Base-by-base conservation (phyloP, 2,329 filamentous ascomycete species). In the Paracoccidioides brasiliensis region DNA sequence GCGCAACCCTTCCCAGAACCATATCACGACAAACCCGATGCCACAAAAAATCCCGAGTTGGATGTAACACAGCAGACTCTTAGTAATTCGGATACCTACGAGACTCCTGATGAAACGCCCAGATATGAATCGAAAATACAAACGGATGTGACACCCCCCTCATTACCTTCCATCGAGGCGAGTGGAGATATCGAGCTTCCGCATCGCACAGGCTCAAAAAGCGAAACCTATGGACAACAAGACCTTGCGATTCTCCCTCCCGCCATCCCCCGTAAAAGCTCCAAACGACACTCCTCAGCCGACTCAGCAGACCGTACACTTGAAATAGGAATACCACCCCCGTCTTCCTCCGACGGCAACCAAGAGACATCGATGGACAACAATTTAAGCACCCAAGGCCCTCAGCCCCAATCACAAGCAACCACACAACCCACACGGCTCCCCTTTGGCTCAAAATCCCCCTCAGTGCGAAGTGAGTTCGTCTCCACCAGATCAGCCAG, bases 221-320 rank as follows among this genome's bases (percentile, higher is more conserved):
- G 77, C 22, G 83, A 75, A 58, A 70, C 76, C 14, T 73, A 72
- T 52, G 69, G 67, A 14, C 68, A 59, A 58, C 71, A 60, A 54
- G 67, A 59, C 56, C 62, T 68, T 52, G 66, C 70, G 61, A 74
- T 60, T 52, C 70, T 55, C 64, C 71, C 76, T 3, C 82, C 82
- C 0, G 74, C 78, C 6, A 78, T 90, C 37, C 86, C 87, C 2
- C 78, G 86, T 35, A 88, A 85, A 70, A 89, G 84, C 66, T 90
- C 86, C 0, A 83, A 82, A 65, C 78, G 84, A 12, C 56, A 61
- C 9, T 60, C 57, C 3, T 61, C 59, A 35, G 43, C 58, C 30
- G 56, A 60, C 42, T 53, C 62, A 4, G 3, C 56, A 4, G 59
- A 63, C 15, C 54, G 57, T 14, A 61, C 55, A 5, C 54, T 55